Percentiles rank a stretch among this genome's conserved stretches.
These are phyloP conservation scores for Russula virescens DNA, from an alignment of 768 basidiomycete species.

Conservation along the genomic window DNA sequence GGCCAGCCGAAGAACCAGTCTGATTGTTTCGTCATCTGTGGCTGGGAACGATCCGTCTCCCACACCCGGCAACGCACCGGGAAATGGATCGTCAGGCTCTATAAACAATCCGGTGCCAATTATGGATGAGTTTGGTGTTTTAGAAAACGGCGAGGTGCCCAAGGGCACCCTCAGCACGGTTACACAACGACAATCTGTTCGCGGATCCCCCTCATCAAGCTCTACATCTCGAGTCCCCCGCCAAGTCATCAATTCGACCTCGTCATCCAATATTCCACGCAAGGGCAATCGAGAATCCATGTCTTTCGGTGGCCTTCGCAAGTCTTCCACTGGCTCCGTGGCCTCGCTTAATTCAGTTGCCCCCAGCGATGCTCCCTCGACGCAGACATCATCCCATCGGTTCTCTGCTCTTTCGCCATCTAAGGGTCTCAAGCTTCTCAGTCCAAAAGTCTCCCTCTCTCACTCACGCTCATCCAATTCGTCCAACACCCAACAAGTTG, in stretches of 20 bases:
- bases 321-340: constrained; percentile 79
- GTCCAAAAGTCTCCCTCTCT: constrained; percentile 66
- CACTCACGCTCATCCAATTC: constrained; percentile 52
- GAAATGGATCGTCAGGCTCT: constrained; percentile 20
- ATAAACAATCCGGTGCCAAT: constrained; percentile 17
- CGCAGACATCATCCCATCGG: constrained; percentile 45
- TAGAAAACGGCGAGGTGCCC: constrained; percentile 54
- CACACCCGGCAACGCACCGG: constrained; percentile 37
- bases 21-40: constrained; percentile 42
- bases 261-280: constrained; percentile 46
- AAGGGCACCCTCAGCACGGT: constrained; percentile 41
- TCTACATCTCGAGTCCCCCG: constrained; percentile 60
- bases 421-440: constrained; percentile 73
- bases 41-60: constrained; percentile 66
- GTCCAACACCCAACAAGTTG: constrained; percentile 46
- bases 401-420: constrained; percentile 84
- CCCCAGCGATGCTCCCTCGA: constrained; percentile 28
- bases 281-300: constrained; percentile 76
- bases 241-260: constrained; percentile 47
- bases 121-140: constrained; percentile 75
- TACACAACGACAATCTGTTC: constrained; percentile 49
- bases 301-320: constrained; percentile 70
- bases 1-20: constrained; percentile 60
- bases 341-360: constrained; percentile 56
- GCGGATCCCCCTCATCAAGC: constrained; percentile 54